Base-by-base conservation (phyloP, 2,329 filamentous ascomycete species). In the Aspergillus ibericus region DNA sequence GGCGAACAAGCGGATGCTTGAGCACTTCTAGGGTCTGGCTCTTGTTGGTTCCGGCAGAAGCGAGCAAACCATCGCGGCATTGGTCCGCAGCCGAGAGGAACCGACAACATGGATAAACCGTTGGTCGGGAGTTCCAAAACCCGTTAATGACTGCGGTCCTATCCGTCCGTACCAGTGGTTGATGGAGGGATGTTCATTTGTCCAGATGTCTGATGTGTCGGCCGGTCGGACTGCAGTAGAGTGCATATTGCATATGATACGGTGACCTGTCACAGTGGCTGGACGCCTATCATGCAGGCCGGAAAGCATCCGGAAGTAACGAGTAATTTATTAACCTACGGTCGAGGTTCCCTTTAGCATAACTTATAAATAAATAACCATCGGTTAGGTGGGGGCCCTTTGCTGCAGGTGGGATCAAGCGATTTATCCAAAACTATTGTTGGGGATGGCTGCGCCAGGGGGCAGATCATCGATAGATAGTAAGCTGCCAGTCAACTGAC, bases 361-460 rank as follows among this genome's bases (percentile, higher is more conserved):
- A 15, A 10, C 10, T 53, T 53, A 53, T 53, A 42, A 44, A 53
- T 53, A 53, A 53, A 40, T 42, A 44, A 32, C 34, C 35, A 9
- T 32, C 51, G 18, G 38, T 34, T 16, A 29, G 50, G 15, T 35
- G 36, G 42, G 10, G 50, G 29, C n/a, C 32, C 16, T 18, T 25
- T 47, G n/a, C 25, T 29, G 40, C 40, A 36, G 18, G 52, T 47
- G 40, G 44, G 52, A 50, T 35, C 47, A 36, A 44, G 48, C 36
- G 36, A 34, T 53, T 46, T 36, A 36, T 36, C 27, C 32, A 46
- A 58, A 36, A 58, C 32, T 58, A 58, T 58, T 58, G 55, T 58
- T 55, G 34, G 15, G n/a, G 25, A 53, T 32, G 12, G 36, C 36
- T 32, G 44, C 44, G 25, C 25, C 44, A 48, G 36, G 13, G 25